Evolutionary conservation across 108 stramenopile genomes (phyloP).

Genomic region (Pseudonitzschia delicatissima): DNA sequence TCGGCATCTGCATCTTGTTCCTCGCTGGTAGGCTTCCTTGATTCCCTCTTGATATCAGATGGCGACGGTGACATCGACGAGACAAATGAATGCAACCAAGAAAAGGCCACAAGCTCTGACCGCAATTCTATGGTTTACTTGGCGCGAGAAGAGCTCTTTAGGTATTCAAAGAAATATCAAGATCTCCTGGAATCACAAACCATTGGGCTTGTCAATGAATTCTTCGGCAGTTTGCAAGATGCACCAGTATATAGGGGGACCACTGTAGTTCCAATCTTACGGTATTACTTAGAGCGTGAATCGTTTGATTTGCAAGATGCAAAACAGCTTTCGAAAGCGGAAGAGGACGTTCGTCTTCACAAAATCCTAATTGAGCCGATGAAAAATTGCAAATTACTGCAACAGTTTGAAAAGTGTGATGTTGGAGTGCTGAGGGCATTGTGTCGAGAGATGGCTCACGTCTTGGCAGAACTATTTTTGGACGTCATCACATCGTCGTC

Average conservation of each 20-base stretch:
- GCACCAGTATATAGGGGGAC: slow-evolving; percentile 26
- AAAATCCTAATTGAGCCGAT: slow-evolving; percentile 51
- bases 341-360: slow-evolving; percentile 67
- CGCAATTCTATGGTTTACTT: slow-evolving; percentile 62
- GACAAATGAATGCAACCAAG: not conserved
- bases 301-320: slow-evolving; percentile 57
- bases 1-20: slow-evolving; percentile 64
- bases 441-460: slow-evolving; percentile 44
- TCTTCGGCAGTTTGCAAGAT: slow-evolving; percentile 50
- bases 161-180: slow-evolving; percentile 55
- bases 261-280: slow-evolving; percentile 50
- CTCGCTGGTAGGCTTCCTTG: slow-evolving; percentile 58
- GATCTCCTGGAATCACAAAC: slow-evolving; percentile 41
- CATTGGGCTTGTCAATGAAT: slow-evolving; percentile 40
- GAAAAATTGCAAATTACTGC: slow-evolving; percentile 48
- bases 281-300: slow-evolving; percentile 64
- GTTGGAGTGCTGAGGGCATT: slow-evolving; percentile 35
- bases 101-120: not conserved
- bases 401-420: slow-evolving; percentile 67
- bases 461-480: slow-evolving; percentile 56
- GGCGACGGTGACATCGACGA: slow-evolving; percentile 9
- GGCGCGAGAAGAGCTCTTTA: slow-evolving; percentile 72
- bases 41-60: slow-evolving; percentile 38
- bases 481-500: slow-evolving; percentile 31
- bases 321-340: slow-evolving; percentile 42